Evolutionary conservation across 2,329 filamentous ascomycete species (phyloP).

Genomic region (Capronia epimyces): DNA sequence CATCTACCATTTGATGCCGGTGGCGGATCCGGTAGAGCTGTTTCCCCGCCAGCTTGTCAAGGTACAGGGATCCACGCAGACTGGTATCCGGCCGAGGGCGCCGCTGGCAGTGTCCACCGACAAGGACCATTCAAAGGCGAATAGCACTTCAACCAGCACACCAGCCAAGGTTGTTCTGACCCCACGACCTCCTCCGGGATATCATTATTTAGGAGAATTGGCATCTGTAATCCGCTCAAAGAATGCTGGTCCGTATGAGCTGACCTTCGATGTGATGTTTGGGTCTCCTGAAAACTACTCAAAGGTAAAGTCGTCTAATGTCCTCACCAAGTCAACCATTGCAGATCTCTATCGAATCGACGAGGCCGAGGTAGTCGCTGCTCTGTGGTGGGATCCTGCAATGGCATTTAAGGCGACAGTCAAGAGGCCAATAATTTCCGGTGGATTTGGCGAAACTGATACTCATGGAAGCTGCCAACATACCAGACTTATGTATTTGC

Average conservation of each 20-base stretch:
- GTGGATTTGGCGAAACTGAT: too few species aligned
- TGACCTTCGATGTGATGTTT: slow-evolving; percentile 52
- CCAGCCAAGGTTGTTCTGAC: slow-evolving; percentile 3
- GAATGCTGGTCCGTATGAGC: slow-evolving; percentile 49
- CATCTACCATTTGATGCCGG: slow-evolving; percentile 48
- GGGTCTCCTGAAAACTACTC: slow-evolving; percentile 33
- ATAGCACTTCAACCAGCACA: background rate
- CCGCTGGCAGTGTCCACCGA: background rate
- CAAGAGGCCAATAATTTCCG: too few species aligned
- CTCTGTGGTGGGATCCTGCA: slow-evolving; percentile 43
- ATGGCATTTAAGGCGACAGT: slow-evolving; percentile 47
- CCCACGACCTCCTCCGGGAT: slow-evolving; percentile 7
- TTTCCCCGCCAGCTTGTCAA: slow-evolving; percentile 15
- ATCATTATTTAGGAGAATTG: slow-evolving; percentile 33
- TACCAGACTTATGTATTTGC: too few species aligned
- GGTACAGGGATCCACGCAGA: too few species aligned
- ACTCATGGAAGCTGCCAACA: too few species aligned
- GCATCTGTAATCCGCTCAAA: slow-evolving; percentile 46
- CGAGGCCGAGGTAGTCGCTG: slow-evolving; percentile 32
- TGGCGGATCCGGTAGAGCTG: slow-evolving; percentile 28
- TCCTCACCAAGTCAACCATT: slow-evolving; percentile 33
- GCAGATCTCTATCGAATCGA: slow-evolving; percentile 30
- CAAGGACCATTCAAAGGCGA: background rate
- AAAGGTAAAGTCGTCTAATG: slow-evolving; percentile 34
- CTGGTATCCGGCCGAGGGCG: slow-evolving; percentile 7